phyloP scores from a whole-genome alignment of 495 filamentous ascomycete species.

The Trichoderma parareesei region DNA sequence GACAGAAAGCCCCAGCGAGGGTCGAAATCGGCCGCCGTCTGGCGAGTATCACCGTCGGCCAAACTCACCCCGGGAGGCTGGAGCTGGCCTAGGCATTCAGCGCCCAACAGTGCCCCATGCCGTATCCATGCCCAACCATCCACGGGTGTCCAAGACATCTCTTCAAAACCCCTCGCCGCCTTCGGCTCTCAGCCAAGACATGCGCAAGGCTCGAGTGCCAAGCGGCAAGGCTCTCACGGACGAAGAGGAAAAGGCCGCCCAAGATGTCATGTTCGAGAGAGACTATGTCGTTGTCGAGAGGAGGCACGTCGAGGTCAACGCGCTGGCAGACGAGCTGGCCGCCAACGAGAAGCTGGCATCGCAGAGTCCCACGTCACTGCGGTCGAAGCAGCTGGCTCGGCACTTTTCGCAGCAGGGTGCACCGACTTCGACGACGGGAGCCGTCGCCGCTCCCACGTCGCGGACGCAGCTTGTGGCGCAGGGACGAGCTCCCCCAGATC shows the following conservation, averaged over 20 bases:
- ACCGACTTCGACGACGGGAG: slow-evolving; percentile 49
- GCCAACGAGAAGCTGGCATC: slow-evolving; percentile 39
- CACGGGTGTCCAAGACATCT: slow-evolving; percentile 17
- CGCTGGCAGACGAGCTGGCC: slow-evolving; percentile 89
- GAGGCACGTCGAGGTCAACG: slow-evolving; percentile 88
- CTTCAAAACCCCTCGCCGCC: slow-evolving; percentile 14
- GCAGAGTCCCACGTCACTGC: slow-evolving; percentile 40
- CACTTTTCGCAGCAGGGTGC: slow-evolving; percentile 57
- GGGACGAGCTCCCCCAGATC: slow-evolving; percentile 54
- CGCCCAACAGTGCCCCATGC: slow-evolving; percentile 23
- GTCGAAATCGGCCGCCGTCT: slow-evolving; percentile 11
- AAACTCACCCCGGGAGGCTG: slow-evolving; percentile 30
- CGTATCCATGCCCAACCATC: slow-evolving; percentile 13
- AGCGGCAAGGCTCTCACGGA: slow-evolving; percentile 37
- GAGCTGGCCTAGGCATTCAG: slow-evolving; percentile 38
- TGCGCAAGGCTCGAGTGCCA: slow-evolving; percentile 6
- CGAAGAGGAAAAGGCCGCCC: slow-evolving; percentile 66
- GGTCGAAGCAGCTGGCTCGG: slow-evolving; percentile 39
- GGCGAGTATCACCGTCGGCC: slow-evolving; percentile 4
- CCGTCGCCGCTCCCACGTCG: slow-evolving; percentile 45
- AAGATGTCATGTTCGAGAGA: slow-evolving; percentile 81
- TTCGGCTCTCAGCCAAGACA: slow-evolving; percentile 15
- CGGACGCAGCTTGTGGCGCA: slow-evolving; percentile 62
- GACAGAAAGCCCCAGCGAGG: slow-evolving; percentile 29
- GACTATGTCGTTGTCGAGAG: slow-evolving; percentile 97